phyloP scores from a whole-genome alignment of 2,329 filamentous ascomycete genomes.

The Elsinoe arachidis region DNA sequence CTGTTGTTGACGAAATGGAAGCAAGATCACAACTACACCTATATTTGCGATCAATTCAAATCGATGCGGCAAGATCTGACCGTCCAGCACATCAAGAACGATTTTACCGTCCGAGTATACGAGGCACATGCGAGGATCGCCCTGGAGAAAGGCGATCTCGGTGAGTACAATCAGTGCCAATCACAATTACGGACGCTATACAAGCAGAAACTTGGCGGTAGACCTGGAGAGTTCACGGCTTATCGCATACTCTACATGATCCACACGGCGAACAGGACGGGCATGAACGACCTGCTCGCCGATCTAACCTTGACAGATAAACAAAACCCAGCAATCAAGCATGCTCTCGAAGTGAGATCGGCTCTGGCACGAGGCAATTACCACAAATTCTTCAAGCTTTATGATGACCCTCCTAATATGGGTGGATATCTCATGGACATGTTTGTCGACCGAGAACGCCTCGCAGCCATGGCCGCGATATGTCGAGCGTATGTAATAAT shows the following conservation, averaged over 20 bases:
- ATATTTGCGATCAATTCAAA: conserved; percentile 99
- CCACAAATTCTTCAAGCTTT: conserved; percentile 95
- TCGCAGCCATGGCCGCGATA: conserved; percentile 82
- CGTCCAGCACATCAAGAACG: conserved; percentile 92
- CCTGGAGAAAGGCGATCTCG: conserved; percentile 94
- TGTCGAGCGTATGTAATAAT: conserved; percentile 79
- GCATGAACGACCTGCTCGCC: conserved; percentile 95
- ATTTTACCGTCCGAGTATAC: conserved; percentile 93
- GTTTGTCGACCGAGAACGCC: conserved; percentile 89
- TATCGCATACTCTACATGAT: conserved; percentile 99
- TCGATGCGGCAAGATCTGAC: conserved; percentile 96
- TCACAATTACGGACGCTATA: conserved; percentile 93
- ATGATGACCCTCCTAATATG: conserved; percentile 91
- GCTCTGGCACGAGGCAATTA: conserved; percentile 91
- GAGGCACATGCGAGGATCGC: conserved; percentile 97
- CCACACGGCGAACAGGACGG: conserved; percentile 94
- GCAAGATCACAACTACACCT: conserved; percentile 85
- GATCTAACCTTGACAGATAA: conserved; percentile 99
- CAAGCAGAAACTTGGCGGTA: conserved; percentile 75
- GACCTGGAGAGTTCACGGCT: conserved; percentile 91
- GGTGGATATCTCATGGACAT: conserved; percentile 98
- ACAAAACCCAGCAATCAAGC: conserved; percentile 71
- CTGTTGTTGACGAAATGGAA: conserved; percentile 92
- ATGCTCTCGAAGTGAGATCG: conserved; percentile 84
- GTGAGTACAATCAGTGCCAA: conserved; percentile 99